Conservation (phyloP, 306 rosid species). For the Rubus parviflorus region DNA sequence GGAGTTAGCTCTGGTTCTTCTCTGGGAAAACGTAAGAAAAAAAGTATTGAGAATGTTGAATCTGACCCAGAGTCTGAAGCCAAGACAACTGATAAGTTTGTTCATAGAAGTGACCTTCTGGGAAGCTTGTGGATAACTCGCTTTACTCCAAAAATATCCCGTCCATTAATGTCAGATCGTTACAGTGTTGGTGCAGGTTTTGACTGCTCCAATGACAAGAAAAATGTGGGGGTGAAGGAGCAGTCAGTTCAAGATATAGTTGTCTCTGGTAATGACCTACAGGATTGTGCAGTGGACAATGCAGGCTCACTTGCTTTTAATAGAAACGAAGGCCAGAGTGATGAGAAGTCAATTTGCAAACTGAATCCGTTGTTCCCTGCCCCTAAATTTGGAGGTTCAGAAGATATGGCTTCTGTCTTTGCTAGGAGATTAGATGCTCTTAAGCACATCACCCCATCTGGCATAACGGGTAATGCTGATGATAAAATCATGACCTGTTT, state of each 20-base stretch:
- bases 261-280: constrained; percentile 32
- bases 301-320: constrained; percentile 30
- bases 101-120: constrained; percentile 33
- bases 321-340: constrained; percentile 30
- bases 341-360: constrained; percentile 29
- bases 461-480: constrained; percentile 32
- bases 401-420: constrained; percentile 58
- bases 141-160: constrained; percentile 43
- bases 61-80: constrained; percentile 35
- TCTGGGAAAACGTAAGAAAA: constrained; percentile 41
- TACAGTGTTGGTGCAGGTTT: constrained; percentile 32
- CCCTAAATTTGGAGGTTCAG: constrained; percentile 41
- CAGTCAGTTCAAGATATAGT: constrained; percentile 30
- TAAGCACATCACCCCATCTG: constrained; percentile 41
- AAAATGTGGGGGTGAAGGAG: constrained; percentile 29
- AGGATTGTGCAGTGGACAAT: constrained; percentile 24
- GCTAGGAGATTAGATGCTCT: constrained; percentile 75
- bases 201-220: constrained; percentile 36
- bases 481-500: constrained; percentile 44
- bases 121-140: constrained; percentile 78
- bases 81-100: constrained; percentile 33
- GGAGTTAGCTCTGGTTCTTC: constrained; percentile 39
- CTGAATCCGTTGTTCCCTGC: constrained; percentile 26
- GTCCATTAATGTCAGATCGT: constrained; percentile 32
- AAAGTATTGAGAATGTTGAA: constrained; percentile 36